These are phyloP conservation scores for Otatea glauca DNA, from an alignment of 176 grass and related monocot genomes.

Conservation along the genomic window DNA sequence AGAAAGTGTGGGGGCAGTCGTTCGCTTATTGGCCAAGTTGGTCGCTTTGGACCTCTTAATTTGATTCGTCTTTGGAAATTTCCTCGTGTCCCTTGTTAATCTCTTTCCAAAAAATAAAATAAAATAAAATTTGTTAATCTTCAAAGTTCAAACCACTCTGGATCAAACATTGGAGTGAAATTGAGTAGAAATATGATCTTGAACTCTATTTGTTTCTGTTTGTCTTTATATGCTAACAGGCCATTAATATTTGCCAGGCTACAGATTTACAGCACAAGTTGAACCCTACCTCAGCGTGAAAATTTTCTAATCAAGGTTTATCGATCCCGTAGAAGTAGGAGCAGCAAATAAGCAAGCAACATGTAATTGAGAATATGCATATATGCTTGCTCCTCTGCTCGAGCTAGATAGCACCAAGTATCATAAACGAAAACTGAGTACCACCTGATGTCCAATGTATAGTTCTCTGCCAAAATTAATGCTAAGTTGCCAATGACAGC, in stretches of 20 bases:
- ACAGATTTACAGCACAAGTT: background rate
- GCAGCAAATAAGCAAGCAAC: background rate
- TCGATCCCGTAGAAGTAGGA: background rate
- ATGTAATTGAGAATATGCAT: background rate
- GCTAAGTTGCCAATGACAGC: conserved; percentile 9
- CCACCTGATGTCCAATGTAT: background rate
- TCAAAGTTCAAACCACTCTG: background rate
- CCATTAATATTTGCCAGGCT: background rate
- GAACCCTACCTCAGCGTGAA: background rate
- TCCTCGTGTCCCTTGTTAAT: background rate
- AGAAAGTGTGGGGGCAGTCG: background rate
- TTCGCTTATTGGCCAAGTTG: conserved; percentile 22
- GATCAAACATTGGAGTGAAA: no score
- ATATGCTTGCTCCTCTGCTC: background rate
- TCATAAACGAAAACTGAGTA: background rate
- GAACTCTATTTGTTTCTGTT: no score
- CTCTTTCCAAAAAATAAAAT: background rate
- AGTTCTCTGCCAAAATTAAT: background rate
- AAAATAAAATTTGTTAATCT: background rate
- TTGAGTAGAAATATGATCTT: no score
- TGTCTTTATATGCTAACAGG: no score
- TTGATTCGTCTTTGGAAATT: background rate
- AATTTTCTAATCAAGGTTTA: background rate
- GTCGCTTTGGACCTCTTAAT: background rate
- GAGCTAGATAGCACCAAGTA: background rate